These are phyloP conservation scores for Mixia osmundae DNA, from an alignment of 1,284 basidiomycete genomes.

Conservation along the genomic window DNA sequence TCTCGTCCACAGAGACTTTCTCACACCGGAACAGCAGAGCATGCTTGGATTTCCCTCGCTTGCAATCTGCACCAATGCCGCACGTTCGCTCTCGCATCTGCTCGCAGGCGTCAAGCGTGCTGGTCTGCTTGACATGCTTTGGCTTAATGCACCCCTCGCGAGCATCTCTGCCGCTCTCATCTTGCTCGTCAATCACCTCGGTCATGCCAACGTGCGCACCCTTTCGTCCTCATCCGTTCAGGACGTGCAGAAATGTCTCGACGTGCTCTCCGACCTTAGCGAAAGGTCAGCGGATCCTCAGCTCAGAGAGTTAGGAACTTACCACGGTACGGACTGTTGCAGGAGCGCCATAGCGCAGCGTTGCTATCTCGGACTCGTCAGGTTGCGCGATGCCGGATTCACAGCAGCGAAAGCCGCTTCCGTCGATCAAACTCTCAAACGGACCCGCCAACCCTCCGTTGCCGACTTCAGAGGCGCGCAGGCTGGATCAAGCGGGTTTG, in stretches of 20 bases:
- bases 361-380: too few relatives aligned
- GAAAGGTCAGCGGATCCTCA: too few relatives aligned
- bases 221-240: slow-evolving; percentile 33
- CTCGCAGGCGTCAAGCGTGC: slow-evolving; percentile 7
- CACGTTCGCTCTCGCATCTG: slow-evolving; percentile 12
- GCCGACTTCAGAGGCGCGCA: too few relatives aligned
- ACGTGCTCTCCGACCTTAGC: too few relatives aligned
- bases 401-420: too few relatives aligned
- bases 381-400: too few relatives aligned
- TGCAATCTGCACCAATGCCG: slow-evolving; percentile 14
- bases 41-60: slow-evolving; percentile 18
- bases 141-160: slow-evolving; percentile 6
- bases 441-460: too few relatives aligned
- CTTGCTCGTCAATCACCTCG: slow-evolving; percentile 47
- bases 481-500: too few relatives aligned
- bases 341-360: too few relatives aligned
- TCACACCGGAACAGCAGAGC: slow-evolving; percentile 9
- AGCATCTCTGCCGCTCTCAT: slow-evolving; percentile 38
- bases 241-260: slow-evolving; percentile 46
- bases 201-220: slow-evolving; percentile 31
- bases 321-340: too few relatives aligned
- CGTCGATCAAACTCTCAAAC: too few relatives aligned
- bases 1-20: slow-evolving; percentile 12
- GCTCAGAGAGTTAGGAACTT: too few relatives aligned
- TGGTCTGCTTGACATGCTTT: slow-evolving; percentile 1